Conservation (phyloP, 768 basidiomycete species). For the Russula foetens region DNA sequence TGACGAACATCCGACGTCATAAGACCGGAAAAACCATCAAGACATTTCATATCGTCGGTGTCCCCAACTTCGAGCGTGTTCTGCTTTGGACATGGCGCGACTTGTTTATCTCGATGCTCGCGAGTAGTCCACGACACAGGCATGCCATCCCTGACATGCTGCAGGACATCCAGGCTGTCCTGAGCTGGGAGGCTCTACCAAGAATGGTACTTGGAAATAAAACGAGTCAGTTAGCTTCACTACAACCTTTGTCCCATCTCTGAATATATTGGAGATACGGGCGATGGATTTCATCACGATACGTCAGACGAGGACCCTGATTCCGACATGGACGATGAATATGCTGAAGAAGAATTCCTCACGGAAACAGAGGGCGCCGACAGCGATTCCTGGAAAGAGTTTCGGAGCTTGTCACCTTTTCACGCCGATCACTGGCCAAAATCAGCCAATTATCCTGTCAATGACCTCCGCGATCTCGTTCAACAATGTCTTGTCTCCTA, state of each 20-base stretch:
- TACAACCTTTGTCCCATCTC: slow-evolving; percentile 11
- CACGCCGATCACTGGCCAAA: slow-evolving; percentile 48
- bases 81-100: slow-evolving; percentile 66
- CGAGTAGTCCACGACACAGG: slow-evolving; percentile 27
- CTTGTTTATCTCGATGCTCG: slow-evolving; percentile 49
- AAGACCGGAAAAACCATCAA: slow-evolving; percentile 40
- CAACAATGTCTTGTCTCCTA: slow-evolving; percentile 35
- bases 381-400: background rate
- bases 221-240: slow-evolving; percentile 27
- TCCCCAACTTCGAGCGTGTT: slow-evolving; percentile 37
- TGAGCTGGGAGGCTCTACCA: slow-evolving; percentile 46
- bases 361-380: background rate
- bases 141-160: slow-evolving; percentile 44
- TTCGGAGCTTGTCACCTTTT: slow-evolving; percentile 25
- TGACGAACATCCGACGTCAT: slow-evolving; percentile 34
- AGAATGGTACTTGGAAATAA: slow-evolving; percentile 48
- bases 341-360: background rate
- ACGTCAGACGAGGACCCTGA: background rate
- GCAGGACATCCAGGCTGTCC: slow-evolving; percentile 43
- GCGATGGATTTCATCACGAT: background rate
- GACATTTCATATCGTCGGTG: slow-evolving; percentile 41
- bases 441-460: slow-evolving; percentile 33
- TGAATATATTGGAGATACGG: background rate
- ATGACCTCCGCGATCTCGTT: slow-evolving; percentile 37
- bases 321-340: background rate